These are phyloP conservation scores for Dictyostelium brefeldianum DNA, from an alignment of 78 protist species.

Conservation along the genomic window DNA sequence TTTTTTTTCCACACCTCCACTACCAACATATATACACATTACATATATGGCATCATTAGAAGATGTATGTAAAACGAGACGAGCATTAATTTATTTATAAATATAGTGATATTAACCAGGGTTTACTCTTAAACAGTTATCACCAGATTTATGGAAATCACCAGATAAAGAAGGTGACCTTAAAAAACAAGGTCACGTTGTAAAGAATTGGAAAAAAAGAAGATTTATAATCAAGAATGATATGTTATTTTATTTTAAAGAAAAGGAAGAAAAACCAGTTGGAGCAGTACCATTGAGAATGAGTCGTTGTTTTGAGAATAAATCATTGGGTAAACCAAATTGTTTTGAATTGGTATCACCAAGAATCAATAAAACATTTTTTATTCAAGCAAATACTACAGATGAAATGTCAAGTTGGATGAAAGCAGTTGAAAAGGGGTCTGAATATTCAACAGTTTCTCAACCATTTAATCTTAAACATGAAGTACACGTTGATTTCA, in stretches of 20 bases:
- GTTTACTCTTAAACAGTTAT: no score
- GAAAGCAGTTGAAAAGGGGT: constrained; percentile 80
- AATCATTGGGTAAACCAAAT: constrained; percentile 51
- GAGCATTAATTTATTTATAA: no score
- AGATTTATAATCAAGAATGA: constrained; percentile 83
- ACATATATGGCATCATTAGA: no score
- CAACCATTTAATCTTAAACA: constrained; percentile 84
- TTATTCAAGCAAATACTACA: constrained; percentile 56
- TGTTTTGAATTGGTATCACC: constrained; percentile 83
- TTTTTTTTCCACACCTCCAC: no score
- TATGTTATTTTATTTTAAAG: constrained; percentile 75
- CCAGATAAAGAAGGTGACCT: constrained; percentile 86
- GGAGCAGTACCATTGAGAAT: constrained; percentile 77
- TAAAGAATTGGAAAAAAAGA: constrained; percentile 88
- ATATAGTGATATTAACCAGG: no score
- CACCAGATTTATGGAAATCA: constrained; percentile 63
- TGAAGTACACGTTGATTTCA: constrained; percentile 82
- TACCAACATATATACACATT: no score
- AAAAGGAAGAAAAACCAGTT: constrained; percentile 54
- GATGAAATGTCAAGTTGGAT: constrained; percentile 77
- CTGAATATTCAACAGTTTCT: constrained; percentile 66
- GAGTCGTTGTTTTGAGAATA: constrained; percentile 31
- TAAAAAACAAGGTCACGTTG: constrained; percentile 86
- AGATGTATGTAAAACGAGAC: no score
- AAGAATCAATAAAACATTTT: constrained; percentile 79